A percentile compares a stretch with the other conserved stretches of the same genome.
Conservation (phyloP, 441 rosid species). For the Euphorbia celastroides region DNA sequence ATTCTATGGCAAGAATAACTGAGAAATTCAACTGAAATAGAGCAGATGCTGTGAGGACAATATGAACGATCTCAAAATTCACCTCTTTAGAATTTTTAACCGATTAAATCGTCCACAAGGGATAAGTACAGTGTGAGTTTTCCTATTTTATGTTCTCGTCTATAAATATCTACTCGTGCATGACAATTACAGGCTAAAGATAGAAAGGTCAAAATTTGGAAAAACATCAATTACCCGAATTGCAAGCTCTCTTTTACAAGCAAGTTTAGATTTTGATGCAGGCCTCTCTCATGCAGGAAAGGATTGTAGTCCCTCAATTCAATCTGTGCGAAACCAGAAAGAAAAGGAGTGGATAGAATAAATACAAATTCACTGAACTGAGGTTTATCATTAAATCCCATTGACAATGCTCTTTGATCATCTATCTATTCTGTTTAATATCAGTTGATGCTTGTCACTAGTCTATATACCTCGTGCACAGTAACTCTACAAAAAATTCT, state of each 20-base stretch:
- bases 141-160: neutral
- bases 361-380: neutral
- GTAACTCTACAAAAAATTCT: neutral
- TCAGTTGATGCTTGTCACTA: too few species aligned
- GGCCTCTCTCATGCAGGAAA: conserved; percentile 64
- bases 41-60: neutral
- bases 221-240: conserved; percentile 47
- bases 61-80: neutral
- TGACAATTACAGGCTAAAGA: neutral
- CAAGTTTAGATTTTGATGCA: conserved; percentile 68
- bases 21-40: neutral
- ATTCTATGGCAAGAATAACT: neutral
- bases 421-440: neutral
- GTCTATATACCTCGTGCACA: too few species aligned
- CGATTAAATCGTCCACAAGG: neutral
- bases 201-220: conserved; percentile 12
- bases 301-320: conserved; percentile 73
- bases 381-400: neutral
- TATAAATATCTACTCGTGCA: neutral
- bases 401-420: neutral
- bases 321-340: conserved; percentile 40
- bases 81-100: neutral
- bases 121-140: neutral
- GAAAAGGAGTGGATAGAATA: neutral
- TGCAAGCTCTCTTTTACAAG: conserved; percentile 72